These are phyloP conservation scores for Xylariaceae sp. DNA, from an alignment of 2,329 filamentous ascomycete species.

Conservation along the genomic window DNA sequence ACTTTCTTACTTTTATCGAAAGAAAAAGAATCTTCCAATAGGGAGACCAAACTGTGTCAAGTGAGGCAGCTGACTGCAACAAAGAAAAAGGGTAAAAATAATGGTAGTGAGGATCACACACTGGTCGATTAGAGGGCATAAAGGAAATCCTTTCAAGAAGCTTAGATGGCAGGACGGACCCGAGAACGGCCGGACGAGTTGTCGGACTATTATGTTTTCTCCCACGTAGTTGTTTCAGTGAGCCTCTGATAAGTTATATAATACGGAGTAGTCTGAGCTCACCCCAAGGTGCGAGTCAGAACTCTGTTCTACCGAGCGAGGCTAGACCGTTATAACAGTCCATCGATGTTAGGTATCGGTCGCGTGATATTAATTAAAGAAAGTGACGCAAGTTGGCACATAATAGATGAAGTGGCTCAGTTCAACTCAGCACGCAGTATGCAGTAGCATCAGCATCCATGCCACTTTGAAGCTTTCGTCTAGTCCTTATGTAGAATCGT, in stretches of 20 bases:
- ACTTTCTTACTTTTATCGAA: not conserved
- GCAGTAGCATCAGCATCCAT: not conserved
- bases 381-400: not conserved
- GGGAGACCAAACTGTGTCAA: not conserved
- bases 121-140: not conserved
- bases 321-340: not conserved
- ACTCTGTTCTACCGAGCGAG: not conserved
- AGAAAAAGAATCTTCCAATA: not conserved
- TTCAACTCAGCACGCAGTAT: not conserved
- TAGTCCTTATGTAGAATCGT: not conserved
- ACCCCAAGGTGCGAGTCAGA: not conserved
- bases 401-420: not conserved
- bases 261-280: not conserved
- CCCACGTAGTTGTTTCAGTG: slow-evolving; percentile 7
- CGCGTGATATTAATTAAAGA: not conserved
- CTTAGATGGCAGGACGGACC: not conserved
- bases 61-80: not conserved
- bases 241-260: not conserved
- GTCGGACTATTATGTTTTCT: slow-evolving; percentile 10
- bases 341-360: not conserved
- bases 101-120: not conserved
- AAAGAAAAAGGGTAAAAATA: not conserved
- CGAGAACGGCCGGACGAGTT: not conserved
- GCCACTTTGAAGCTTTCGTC: not conserved
- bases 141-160: not conserved